Conservation (phyloP, 805 yeast species). For the Wickerhamomyces alni region DNA sequence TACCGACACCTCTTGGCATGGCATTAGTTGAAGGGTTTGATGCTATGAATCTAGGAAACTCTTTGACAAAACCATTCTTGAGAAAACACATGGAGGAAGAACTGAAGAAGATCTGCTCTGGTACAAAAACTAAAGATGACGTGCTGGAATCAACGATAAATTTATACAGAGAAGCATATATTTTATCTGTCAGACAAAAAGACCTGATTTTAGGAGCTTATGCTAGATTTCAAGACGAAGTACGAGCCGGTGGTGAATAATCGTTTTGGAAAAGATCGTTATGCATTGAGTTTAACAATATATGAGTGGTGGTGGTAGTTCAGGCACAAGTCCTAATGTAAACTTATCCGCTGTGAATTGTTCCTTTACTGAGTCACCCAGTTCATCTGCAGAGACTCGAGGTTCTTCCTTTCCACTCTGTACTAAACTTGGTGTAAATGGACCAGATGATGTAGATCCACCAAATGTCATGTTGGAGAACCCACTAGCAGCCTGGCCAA, state of each 20-base stretch:
- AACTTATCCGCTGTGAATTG: slow-evolving; percentile 46
- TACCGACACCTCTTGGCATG: slow-evolving; percentile 81
- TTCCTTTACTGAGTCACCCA: slow-evolving; percentile 36
- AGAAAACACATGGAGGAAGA: slow-evolving; percentile 69
- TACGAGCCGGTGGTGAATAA: slow-evolving; percentile 1
- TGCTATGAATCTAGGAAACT: slow-evolving; percentile 62
- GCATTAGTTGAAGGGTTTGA: slow-evolving; percentile 88
- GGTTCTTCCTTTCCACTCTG: slow-evolving; percentile 31
- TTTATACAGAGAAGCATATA: slow-evolving; percentile 59
- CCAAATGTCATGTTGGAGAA: no score
- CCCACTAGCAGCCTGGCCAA: not conserved
- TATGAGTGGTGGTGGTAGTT: slow-evolving; percentile 60
- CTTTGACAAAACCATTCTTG: slow-evolving; percentile 84
- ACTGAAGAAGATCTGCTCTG: slow-evolving; percentile 63
- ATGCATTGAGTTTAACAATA: slow-evolving; percentile 23
- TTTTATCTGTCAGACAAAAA: slow-evolving; percentile 37
- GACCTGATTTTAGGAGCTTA: slow-evolving; percentile 30
- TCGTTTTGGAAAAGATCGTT: no score
- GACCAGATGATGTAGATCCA: slow-evolving; percentile 1
- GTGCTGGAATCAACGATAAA: slow-evolving; percentile 51
- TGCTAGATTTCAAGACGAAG: slow-evolving; percentile 12
- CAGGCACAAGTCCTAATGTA: slow-evolving; percentile 62
- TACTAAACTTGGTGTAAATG: slow-evolving; percentile 17
- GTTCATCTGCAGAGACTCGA: slow-evolving; percentile 27
- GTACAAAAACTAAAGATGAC: slow-evolving; percentile 42